Base-by-base conservation (phyloP, 768 basidiomycete species). In the Boletus bicolor region DNA sequence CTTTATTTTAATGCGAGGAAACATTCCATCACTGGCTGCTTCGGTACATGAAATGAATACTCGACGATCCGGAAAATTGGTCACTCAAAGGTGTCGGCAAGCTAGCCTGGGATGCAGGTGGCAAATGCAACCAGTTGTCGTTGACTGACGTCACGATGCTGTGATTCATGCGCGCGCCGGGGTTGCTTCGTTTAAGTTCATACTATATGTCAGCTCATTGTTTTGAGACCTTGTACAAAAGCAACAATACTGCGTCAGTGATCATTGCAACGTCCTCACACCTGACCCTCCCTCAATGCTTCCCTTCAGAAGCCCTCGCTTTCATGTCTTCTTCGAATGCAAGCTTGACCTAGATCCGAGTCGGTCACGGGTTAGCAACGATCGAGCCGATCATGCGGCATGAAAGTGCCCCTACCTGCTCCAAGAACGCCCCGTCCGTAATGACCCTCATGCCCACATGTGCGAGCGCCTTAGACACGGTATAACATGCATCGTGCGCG, bases 381-480 rank as follows among this genome's bases (percentile, higher is more conserved):
- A 39, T 46, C 17, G 5, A 39, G 9, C 28, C 26, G 17, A 14
- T 41, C 19, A 6, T 35, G 35, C 10, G 1, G 17, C 10, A 39
- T 21, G 11, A 39, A 44, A 35, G 0, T 21, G 15, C n/a, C 34
- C 61, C 32, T 43, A 85, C 90, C 76, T 84, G 67, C 1, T 69
- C 69, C 56, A 81, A 80, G 72, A 89, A 92, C 3, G 61, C 66
- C 44, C 82, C 83, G 56, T 93, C 91, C n/a, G 78, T 79, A 10
- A 93, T 68, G 15, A 85, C 83, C 6, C 87, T 78, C 28, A 89
- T 73, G 1, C 87, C 91, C 1, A 82, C 81, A 14, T 81, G 79
- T 3, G 91, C 89, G 12, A 93, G 77, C 5, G 83, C 85, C 62
- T 87, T 89, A 21, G 85, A 81, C 4, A 90, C 77, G 53, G 82